These are phyloP conservation scores for Alternaria alternata DNA, from an alignment of 2,329 filamentous ascomycete genomes.

Conservation along the genomic window DNA sequence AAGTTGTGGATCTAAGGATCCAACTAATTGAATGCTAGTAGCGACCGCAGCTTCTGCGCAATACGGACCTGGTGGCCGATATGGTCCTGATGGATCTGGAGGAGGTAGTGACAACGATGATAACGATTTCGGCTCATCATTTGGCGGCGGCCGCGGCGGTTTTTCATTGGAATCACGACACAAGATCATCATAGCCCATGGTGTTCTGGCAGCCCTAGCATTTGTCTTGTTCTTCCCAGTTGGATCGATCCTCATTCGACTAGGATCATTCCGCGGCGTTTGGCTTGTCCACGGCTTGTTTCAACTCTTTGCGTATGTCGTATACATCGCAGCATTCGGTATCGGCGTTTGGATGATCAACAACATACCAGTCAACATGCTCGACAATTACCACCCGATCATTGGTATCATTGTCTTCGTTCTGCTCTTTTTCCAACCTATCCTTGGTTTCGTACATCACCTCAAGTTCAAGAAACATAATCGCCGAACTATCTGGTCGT, in stretches of 20 bases:
- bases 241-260: conserved; percentile 54
- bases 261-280: conserved; percentile 52
- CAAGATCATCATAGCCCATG: conserved; percentile 52
- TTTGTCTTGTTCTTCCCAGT: conserved; percentile 56
- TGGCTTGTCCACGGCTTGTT: conserved; percentile 55
- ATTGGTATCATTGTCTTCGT: conserved; percentile 62
- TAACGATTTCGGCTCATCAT: conserved; percentile 9
- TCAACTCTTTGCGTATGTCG: conserved; percentile 58
- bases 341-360: conserved; percentile 61
- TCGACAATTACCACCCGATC: conserved; percentile 58
- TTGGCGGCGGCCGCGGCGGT: conserved; percentile 9
- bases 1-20: background rate
- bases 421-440: conserved; percentile 63
- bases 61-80: conserved; percentile 15
- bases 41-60: conserved; percentile 26
- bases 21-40: conserved; percentile 14
- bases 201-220: conserved; percentile 53
- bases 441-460: conserved; percentile 63
- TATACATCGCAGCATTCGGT: conserved; percentile 60
- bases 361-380: conserved; percentile 33
- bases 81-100: conserved; percentile 18
- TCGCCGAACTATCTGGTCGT: conserved; percentile 56
- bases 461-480: conserved; percentile 58
- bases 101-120: conserved; percentile 10
- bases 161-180: conserved; percentile 17